phyloP scores from a whole-genome alignment of 129 eudicot species.

The Silybum marianum region DNA sequence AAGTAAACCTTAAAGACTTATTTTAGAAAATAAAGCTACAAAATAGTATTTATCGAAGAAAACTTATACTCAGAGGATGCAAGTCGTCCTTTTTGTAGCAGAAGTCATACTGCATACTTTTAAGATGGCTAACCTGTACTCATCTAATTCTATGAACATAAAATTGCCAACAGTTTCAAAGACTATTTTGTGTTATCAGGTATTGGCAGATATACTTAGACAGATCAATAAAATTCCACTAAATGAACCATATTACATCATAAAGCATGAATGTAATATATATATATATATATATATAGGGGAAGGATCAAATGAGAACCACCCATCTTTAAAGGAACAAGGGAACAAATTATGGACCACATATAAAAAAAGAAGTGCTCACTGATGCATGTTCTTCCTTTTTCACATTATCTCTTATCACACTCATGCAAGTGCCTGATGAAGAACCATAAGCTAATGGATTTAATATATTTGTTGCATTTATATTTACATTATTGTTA shows the following conservation, averaged over 20 bases:
- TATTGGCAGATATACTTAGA: no score
- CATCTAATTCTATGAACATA: neutral
- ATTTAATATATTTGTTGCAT: slow-evolving; percentile 4
- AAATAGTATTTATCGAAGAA: neutral
- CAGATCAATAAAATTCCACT: no score
- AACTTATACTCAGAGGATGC: no score
- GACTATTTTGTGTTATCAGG: neutral
- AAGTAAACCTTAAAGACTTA: no score
- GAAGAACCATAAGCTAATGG: neutral
- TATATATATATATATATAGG: no score
- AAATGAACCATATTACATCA: neutral
- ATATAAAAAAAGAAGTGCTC: slow-evolving; percentile 21
- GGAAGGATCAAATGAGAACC: no score
- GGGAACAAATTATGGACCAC: no score
- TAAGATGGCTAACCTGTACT: neutral
- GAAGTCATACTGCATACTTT: no score
- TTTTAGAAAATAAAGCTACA: no score
- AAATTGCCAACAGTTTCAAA: neutral
- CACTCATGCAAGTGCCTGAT: slow-evolving; percentile 32
- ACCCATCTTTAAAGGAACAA: no score
- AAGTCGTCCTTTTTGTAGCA: no score
- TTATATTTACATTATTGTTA: slow-evolving; percentile 8
- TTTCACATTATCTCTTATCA: slow-evolving; percentile 21
- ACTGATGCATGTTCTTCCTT: slow-evolving; percentile 14
- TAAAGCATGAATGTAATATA: neutral